phyloP scores from a whole-genome alignment of 352 stramenopile species.

The Phytophthora fragariae region DNA sequence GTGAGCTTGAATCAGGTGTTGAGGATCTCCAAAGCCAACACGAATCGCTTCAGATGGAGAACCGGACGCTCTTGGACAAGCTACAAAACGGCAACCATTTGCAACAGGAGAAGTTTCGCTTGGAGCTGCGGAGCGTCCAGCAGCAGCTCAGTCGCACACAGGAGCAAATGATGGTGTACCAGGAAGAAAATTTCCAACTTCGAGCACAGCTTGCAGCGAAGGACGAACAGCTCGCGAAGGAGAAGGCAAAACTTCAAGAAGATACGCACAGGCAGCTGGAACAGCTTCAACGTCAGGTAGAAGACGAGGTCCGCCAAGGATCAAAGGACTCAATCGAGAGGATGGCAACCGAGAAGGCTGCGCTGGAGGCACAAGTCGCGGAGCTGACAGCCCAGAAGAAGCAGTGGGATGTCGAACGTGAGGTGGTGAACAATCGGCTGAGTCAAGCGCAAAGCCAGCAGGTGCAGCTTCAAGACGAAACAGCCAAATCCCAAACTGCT shows the following conservation, averaged over 20 bases:
- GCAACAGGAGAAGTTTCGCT: conserved; percentile 77
- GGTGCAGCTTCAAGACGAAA: conserved; percentile 69
- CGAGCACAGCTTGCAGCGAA: conserved; percentile 61
- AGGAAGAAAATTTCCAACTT: conserved; percentile 74
- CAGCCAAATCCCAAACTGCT: conserved; percentile 48
- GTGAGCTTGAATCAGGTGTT: conserved; percentile 61
- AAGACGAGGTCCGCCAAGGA: conserved; percentile 67
- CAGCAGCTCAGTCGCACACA: conserved; percentile 71
- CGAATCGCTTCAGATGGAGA: conserved; percentile 72
- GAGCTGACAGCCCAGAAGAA: conserved; percentile 53
- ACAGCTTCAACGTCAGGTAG: conserved; percentile 61
- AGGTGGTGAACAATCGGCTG: conserved; percentile 56
- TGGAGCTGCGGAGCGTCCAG: conserved; percentile 68
- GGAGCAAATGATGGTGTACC: conserved; percentile 74
- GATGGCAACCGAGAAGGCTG: conserved; percentile 53
- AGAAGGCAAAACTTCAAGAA: conserved; percentile 65
- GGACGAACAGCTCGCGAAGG: conserved; percentile 63
- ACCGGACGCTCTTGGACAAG: conserved; percentile 73
- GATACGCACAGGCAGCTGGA: conserved; percentile 69
- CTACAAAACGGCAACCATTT: conserved; percentile 69
- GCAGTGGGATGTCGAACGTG: conserved; percentile 64
- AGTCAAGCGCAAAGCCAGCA: conserved; percentile 58
- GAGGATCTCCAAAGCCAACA: conserved; percentile 69
- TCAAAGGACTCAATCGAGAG: conserved; percentile 57
- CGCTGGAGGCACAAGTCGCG: conserved; percentile 52